Percentiles rank a stretch among this genome's conserved stretches.
phyloP scores from a whole-genome alignment of 192 early-diverging fungal species.

The Umbelopsis sp. region DNA sequence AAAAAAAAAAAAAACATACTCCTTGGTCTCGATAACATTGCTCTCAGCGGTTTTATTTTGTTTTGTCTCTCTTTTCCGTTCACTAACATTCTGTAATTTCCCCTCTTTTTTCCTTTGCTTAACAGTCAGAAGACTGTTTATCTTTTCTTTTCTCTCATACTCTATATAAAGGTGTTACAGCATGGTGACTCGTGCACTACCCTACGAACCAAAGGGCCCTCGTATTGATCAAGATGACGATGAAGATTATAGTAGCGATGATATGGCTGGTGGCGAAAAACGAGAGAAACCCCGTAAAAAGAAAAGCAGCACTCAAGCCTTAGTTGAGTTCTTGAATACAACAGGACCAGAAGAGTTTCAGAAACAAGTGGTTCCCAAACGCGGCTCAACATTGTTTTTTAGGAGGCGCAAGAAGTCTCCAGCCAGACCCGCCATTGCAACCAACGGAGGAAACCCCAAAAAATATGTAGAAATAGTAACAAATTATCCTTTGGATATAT shows the following conservation, averaged over 20 bases:
- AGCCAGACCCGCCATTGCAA: neutral
- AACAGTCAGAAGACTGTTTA: neutral
- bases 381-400: conserved; percentile 21
- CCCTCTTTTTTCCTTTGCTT: neutral
- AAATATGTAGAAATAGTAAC: conserved; percentile 19
- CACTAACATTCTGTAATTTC: neutral
- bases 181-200: conserved; percentile 11
- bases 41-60: neutral
- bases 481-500: conserved; percentile 9
- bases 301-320: conserved; percentile 34
- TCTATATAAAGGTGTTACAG: neutral
- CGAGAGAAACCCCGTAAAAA: conserved; percentile 28
- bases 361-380: conserved; percentile 8
- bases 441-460: neutral
- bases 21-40: conserved; percentile 19
- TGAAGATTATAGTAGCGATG: conserved; percentile 15
- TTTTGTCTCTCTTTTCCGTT: neutral
- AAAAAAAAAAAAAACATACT: conserved; percentile 2
- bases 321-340: conserved; percentile 42
- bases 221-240: conserved; percentile 16
- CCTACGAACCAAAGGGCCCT: conserved; percentile 18
- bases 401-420: conserved; percentile 25
- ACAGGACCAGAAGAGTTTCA: conserved; percentile 46
- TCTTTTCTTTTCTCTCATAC: neutral
- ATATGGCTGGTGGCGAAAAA: neutral